These are phyloP conservation scores for Reutealis trisperma DNA, from an alignment of 345 rosid genomes.

Conservation along the genomic window DNA sequence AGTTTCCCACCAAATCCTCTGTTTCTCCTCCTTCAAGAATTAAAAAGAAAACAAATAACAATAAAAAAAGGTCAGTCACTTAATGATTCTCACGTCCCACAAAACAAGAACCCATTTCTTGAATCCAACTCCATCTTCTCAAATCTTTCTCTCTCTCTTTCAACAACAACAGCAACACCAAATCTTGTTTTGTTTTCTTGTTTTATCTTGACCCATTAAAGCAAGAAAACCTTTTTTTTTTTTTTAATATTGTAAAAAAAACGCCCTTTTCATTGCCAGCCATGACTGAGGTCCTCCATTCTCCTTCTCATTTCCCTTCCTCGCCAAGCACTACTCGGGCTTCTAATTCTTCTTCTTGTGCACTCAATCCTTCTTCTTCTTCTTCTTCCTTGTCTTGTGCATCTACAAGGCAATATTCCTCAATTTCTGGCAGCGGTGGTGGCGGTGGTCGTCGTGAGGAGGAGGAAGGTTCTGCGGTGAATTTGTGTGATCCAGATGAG, in stretches of 20 bases:
- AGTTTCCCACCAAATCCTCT: constrained; percentile 40
- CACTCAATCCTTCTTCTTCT: constrained; percentile 33
- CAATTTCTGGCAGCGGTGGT: constrained; percentile 17
- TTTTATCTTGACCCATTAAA: constrained; percentile 11
- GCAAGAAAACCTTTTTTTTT: neutral
- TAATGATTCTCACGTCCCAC: constrained; percentile 45
- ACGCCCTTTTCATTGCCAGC: constrained; percentile 35
- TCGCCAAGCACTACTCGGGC: constrained; percentile 37
- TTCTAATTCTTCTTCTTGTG: constrained; percentile 21
- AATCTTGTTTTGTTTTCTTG: constrained; percentile 16
- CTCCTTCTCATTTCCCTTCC: constrained; percentile 56
- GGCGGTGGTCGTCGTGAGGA: constrained; percentile 17
- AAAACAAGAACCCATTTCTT: constrained; percentile 31
- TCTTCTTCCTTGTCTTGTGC: constrained; percentile 23
- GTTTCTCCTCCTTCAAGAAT: constrained; percentile 21
- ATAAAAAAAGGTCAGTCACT: neutral
- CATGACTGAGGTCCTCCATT: constrained; percentile 78
- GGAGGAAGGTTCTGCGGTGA: constrained; percentile 23
- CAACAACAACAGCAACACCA: neutral
- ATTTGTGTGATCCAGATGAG: constrained; percentile 27
- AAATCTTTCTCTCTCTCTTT: constrained; percentile 12
- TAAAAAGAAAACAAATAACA: neutral
- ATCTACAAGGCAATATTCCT: constrained; percentile 17
- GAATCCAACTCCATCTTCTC: constrained; percentile 40
- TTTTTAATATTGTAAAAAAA: constrained; percentile 14